Base-by-base conservation (phyloP, 805 yeast species). In the Saccharomycopsis fibuligera region DNA sequence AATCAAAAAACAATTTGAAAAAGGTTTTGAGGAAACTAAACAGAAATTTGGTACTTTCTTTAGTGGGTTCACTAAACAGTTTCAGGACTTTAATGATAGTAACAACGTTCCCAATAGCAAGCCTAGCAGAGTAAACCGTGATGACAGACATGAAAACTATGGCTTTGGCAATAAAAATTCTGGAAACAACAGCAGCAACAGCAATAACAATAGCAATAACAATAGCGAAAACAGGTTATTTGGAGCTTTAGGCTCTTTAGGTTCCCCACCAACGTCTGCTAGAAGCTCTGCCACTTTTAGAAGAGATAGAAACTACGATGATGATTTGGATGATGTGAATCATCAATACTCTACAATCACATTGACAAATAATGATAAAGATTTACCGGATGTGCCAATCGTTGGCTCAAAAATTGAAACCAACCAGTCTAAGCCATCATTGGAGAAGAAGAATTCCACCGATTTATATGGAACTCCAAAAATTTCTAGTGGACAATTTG, bases 21-120 rank as follows among this genome's bases (percentile, higher is more conserved):
- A 82, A 59, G 88, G 91, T 19, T 72, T 89, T 41, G 89, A 83
- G 58, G 96, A 87, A 58, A 88, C 96, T 1, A 78, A 82, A 48
- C 71, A 76, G 41, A 82, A 83, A 48, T 78, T 89, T 50, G 82
- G 84, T 53, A 75, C 80, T 14, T 89, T 96, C 96, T 78, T 86
- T 43, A 77, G 77, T 52, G 86, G 81, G 14, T 60, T 86, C 49
- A 74, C 81, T 29, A 79, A 78, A 68, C 75, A 72, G 58, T 53
- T 62, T 54, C 60, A 57, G 39, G 55, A 49, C 27, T 72, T 74
- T 8, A 74, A 73, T 12, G 70, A 75, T 37, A 40, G 46, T 17
- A 57, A 57, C 33, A 21, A n/a, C n/a, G 9, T 12, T n/a, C n/a
- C 6, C 19, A 27, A 27, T 27, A 27, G 12, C 31, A 12, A 12